These are phyloP conservation scores for Hibiscus mutabilis DNA, from an alignment of 345 rosid genomes.

Conservation along the genomic window DNA sequence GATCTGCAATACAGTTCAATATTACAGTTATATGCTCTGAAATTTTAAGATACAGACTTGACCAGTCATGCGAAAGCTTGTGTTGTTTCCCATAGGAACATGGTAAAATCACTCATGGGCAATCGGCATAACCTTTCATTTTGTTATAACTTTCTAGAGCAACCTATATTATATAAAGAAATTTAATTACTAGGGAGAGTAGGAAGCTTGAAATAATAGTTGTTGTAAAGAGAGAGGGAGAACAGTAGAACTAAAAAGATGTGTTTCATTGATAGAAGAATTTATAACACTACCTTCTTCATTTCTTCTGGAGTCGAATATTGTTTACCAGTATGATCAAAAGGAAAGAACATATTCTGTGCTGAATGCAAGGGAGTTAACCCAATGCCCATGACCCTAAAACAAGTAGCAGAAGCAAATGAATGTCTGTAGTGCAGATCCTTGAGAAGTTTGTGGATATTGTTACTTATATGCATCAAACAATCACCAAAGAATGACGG, in stretches of 20 bases:
- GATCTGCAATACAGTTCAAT: no score
- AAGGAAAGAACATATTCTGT: conserved; percentile 94
- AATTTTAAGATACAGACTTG: no score
- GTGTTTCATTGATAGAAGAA: neutral
- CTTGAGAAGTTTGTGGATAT: conserved; percentile 68
- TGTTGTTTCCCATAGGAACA: conserved; percentile 40
- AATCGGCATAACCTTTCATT: conserved; percentile 62
- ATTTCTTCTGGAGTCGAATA: conserved; percentile 75
- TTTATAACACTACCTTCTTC: conserved; percentile 49
- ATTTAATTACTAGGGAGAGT: neutral
- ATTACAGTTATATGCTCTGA: no score
- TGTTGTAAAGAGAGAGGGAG: no score
- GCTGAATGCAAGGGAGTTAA: conserved; percentile 87
- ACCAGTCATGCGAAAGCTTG: conserved; percentile 77
- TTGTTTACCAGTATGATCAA: conserved; percentile 70
- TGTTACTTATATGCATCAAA: no score
- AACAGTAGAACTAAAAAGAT: no score
- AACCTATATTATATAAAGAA: conserved; percentile 31
- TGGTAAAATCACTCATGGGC: conserved; percentile 36
- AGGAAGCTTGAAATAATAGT: neutral
- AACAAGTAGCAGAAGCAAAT: neutral
- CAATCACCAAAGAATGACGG: no score
- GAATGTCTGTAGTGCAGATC: conserved; percentile 37
- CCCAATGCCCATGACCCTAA: conserved; percentile 31
- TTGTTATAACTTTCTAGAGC: conserved; percentile 78